Base-by-base conservation (phyloP, 805 yeast species). In the Hanseniaspora vineae region DNA sequence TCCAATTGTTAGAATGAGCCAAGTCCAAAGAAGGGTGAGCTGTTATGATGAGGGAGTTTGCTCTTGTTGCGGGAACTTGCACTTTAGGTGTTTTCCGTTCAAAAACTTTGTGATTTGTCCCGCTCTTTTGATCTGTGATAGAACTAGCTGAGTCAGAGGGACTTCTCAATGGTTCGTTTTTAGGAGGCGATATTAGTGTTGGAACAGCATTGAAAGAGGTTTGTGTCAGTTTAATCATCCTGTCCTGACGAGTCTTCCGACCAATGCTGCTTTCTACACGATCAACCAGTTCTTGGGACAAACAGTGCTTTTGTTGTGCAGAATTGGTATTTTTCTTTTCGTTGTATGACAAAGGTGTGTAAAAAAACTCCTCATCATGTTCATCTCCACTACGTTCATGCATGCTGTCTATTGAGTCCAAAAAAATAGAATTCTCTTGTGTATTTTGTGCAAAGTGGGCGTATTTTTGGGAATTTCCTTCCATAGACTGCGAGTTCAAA, bases 31-130 rank as follows among this genome's bases (percentile, higher is more conserved):
- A 32, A 10, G 43, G 33, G 23, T 37, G 20, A 17, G 42, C 39
- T n/a, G 32, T 42, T 11, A 39, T 43, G 12, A 45, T 40, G 6
- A 40, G 20, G 1, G 65, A 60, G 2, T 62, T 48, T 1, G 55
- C 49, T 45, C 64, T 54, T n/a, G 66, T 59, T 3, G 62, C 65
- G 5, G 65, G 65, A 2, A 62, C 62, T 48, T 62, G 63, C 4
- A 61, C 20, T 20, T 40, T 23, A 8, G 29, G 31, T 20, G 18
- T 12, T 20, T 37, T 15, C 12, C 19, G 12, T 33, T 12, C 17
- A 35, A 39, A 18, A 2, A 37, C 40, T 9, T 6, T 44, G 49
- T 18, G 50, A 51, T n/a, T 45, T n/a, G 43, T 8, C 29, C 8
- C 8, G 8, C 8, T 23, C 4, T 23, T 23, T 23, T 23, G 29